Base-by-base conservation (phyloP, 495 filamentous ascomycete species). In the Aspergillus nanangensis region DNA sequence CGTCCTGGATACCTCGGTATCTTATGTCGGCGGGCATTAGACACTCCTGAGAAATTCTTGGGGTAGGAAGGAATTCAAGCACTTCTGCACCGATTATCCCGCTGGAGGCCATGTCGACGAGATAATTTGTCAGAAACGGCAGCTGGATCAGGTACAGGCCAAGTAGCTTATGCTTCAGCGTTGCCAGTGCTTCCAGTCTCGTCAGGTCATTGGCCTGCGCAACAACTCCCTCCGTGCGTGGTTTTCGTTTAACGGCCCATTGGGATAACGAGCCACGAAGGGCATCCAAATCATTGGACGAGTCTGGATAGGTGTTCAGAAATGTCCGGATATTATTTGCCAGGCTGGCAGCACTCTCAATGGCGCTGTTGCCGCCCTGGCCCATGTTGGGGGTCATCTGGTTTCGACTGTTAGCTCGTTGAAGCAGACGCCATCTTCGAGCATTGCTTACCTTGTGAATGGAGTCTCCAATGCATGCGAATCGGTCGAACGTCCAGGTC, bases 331-430 rank as follows among this genome's bases (percentile, higher is more conserved):
- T 57, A 20, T 37, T 40, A 50, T 77, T 79, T 8, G 60, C 62
- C 0, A 80, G 53, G 0, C 58, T 62, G 5, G 70, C 71, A 9
- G 68, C 64, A 24, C 64, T 69, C 53, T 67, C 62, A 0, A 76
- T 56, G 15, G 58, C 48, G 24, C 41, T 25, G 23, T 58, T 61
- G 5, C 21, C 58, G 8, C 55, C 55, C 23, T 53, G 55, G 8
- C 48, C 58, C 20, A 57, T 31, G 33, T 55, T 54, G 1, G 54
- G 50, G 1, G 57, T 52, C 50, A 57, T 53, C 51, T 52, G 13
- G 22, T 17, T 19, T 5, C 4, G n/a, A 10, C 10, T 32, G 9
- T 35, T 38, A 36, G 38, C 14, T 29, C n/a, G n/a, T 36, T 33
- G n/a, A 11, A 14, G 31, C 17, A 39, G 7, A 20, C 11, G 11